Conservation (phyloP, 768 basidiomycete species). For the Nidularia pulvinata region DNA sequence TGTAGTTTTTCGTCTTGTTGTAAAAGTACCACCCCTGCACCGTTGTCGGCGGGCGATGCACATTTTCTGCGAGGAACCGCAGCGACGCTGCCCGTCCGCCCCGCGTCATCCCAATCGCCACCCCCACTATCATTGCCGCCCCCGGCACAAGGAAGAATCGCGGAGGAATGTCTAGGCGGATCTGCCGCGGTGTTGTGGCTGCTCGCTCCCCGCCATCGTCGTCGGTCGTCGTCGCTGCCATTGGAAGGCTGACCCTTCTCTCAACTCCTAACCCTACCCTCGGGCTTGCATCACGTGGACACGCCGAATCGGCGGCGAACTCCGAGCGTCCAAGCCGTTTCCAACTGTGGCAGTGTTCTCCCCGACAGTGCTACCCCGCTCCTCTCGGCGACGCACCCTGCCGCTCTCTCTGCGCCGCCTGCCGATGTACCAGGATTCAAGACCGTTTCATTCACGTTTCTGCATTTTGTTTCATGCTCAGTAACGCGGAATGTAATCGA, state of each 20-base stretch:
- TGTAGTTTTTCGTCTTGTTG: slow-evolving; percentile 95
- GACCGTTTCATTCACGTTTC: neutral
- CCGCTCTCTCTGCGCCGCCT: neutral
- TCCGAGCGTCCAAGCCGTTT: neutral
- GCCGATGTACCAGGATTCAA: neutral
- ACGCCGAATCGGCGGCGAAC: too few relatives aligned
- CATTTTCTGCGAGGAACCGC: slow-evolving; percentile 92
- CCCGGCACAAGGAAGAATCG: slow-evolving; percentile 65
- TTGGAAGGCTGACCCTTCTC: neutral
- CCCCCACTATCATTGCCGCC: slow-evolving; percentile 59
- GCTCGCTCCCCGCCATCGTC: neutral
- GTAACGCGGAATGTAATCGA: too few relatives aligned
- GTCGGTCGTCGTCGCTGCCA: neutral
- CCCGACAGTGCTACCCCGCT: neutral
- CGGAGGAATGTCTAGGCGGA: slow-evolving; percentile 44
- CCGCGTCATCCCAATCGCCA: slow-evolving; percentile 71
- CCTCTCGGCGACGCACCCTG: neutral
- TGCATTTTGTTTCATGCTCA: too few relatives aligned
- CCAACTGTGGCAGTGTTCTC: neutral
- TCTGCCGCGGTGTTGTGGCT: slow-evolving; percentile 7
- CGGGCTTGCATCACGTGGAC: too few relatives aligned
- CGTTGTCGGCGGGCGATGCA: slow-evolving; percentile 82
- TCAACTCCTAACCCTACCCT: neutral
- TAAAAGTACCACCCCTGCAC: slow-evolving; percentile 95
- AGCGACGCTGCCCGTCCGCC: slow-evolving; percentile 71